These are phyloP conservation scores for Sanghuangporus weigelae DNA, from an alignment of 1,284 basidiomycete species.

Conservation along the genomic window DNA sequence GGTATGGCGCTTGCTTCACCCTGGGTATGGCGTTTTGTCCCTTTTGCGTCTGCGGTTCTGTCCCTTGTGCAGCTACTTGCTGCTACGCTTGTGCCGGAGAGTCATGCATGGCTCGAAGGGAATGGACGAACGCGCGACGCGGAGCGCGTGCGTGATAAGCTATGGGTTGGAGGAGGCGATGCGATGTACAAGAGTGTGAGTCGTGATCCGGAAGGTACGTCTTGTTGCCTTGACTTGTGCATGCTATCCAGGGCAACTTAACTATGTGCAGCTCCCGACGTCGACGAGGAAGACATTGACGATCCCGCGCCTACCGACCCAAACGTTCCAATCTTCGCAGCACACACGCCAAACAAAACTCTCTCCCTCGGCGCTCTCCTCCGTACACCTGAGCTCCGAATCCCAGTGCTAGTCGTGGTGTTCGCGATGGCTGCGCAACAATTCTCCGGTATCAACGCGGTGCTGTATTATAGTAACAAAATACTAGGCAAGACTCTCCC, in stretches of 20 bases:
- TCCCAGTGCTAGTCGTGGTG: slow-evolving; percentile 65
- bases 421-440: slow-evolving; percentile 78
- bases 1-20: slow-evolving; percentile 62
- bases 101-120: slow-evolving; percentile 58
- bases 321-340: slow-evolving; percentile 9
- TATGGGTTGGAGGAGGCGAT: slow-evolving; percentile 42
- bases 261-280: slow-evolving; percentile 13
- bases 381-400: slow-evolving; percentile 50
- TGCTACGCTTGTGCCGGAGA: slow-evolving; percentile 53
- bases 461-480: slow-evolving; percentile 86
- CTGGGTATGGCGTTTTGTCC: slow-evolving; percentile 69
- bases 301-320: slow-evolving; percentile 41
- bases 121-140: slow-evolving; percentile 48
- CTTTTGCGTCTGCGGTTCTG: slow-evolving; percentile 58
- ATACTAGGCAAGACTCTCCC: slow-evolving; percentile 79
- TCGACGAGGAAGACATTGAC: slow-evolving; percentile 25
- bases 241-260: not conserved
- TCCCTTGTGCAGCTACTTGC: slow-evolving; percentile 56
- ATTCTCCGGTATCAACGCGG: slow-evolving; percentile 71
- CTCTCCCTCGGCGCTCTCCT: slow-evolving; percentile 53
- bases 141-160: slow-evolving; percentile 36
- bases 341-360: slow-evolving; percentile 22
- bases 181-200: slow-evolving; percentile 14
- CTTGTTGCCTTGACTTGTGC: not conserved
- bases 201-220: slow-evolving; percentile 11